Conservation (phyloP, 768 basidiomycete genomes). For the Amanita inopinata region DNA sequence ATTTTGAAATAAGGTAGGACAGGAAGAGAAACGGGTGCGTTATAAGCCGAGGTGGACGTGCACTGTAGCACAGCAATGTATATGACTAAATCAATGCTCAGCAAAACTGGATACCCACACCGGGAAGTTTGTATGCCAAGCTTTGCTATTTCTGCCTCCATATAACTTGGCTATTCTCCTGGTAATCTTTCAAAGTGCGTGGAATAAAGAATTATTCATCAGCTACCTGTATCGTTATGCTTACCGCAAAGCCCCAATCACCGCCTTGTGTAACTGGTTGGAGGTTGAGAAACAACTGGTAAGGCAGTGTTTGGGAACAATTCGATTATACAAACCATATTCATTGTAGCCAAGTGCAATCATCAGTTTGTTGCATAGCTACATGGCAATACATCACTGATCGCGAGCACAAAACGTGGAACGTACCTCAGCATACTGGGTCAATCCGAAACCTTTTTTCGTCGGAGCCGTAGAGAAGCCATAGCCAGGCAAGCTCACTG, state of each 20-base stretch:
- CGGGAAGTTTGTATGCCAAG: conserved; percentile 42
- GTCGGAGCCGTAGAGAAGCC: conserved; percentile 50
- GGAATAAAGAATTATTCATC: background rate
- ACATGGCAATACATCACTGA: conserved; percentile 45
- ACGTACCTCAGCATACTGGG: conserved; percentile 45
- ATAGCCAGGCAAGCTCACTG: conserved; percentile 47
- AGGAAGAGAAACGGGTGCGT: conserved; percentile 18
- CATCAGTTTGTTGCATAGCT: conserved; percentile 43
- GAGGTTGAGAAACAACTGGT: background rate
- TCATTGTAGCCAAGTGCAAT: conserved; percentile 35
- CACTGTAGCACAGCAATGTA: conserved; percentile 8
- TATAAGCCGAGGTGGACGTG: conserved; percentile 14
- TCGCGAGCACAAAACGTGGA: no score
- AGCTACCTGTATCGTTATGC: conserved; percentile 12
- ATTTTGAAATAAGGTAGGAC: conserved; percentile 18
- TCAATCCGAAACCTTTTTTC: conserved; percentile 35
- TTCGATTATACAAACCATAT: conserved; percentile 26
- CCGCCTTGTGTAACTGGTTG: conserved; percentile 34
- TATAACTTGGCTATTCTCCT: conserved; percentile 19
- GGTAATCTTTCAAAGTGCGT: conserved; percentile 16
- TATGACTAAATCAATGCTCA: background rate
- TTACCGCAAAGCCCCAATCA: conserved; percentile 35
- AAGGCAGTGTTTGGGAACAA: background rate
- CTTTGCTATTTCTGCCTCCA: conserved; percentile 31
- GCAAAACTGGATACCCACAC: conserved; percentile 20